Base-by-base conservation (phyloP, 1,284 basidiomycete genomes). In the Ceratobasidium sp. region DNA sequence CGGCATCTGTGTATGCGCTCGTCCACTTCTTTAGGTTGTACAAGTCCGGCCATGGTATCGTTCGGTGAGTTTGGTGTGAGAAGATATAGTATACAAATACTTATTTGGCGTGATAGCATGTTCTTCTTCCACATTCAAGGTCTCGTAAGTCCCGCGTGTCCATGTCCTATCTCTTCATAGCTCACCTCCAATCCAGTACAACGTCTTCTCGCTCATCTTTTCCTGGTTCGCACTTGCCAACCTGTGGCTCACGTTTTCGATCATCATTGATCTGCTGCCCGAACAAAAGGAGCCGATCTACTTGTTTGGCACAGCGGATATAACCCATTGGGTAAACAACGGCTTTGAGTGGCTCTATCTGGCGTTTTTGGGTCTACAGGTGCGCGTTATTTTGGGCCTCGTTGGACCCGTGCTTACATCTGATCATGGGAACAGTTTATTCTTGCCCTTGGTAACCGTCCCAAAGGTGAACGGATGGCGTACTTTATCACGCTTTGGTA, bases 101-200 rank as follows among this genome's bases (percentile, higher is more conserved):
- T 53, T 21, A 70, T 75, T 21, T 34, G 21, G 1, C 32, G 5
- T 32, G 5, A 1, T 59, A 80, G 93, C 77, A 94, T 95, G 92
- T 89, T 98, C 84, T 96, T 97, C 84, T 89, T 98, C 80, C 96
- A 98, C 79, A 79, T 98, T 48, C 97, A 99, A 82, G 96, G 89
- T 53, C 73, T 97, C 50, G 92, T 93, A 78, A 76, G 90, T 85
- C 14, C 55, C 28, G 39, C 73, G 16, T 26, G 10, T 1, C n/a
- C 23, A 59, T 61, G 18, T 59, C 1, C 43, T 28, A 70, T 16
- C 53, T 14, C 5, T 10, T 36, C 2, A 48, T 72, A 75, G 57
- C 76, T 64, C 58, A 16, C 26, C n/a, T 18, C 21, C n/a, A n/a
- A 57, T 59, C 8, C 39, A 92, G 89, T 93, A 92, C 80, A 92